Evolutionary conservation across 441 rosid species (phyloP).

Genomic region (Populus hybrid): DNA sequence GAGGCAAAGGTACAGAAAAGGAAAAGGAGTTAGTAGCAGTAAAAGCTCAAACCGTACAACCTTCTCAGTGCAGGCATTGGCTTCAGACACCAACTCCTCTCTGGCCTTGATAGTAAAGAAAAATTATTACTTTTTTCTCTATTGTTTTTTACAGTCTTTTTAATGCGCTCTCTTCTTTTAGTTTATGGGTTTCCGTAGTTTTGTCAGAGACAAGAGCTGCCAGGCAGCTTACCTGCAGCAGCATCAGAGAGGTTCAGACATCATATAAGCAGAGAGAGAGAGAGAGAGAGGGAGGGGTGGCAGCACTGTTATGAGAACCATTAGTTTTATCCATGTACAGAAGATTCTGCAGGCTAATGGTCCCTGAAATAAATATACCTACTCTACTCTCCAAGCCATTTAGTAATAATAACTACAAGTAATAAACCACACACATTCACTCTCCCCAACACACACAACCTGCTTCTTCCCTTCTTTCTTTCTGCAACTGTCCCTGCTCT

Average conservation of each 20-base stretch:
- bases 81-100: slow-evolving; percentile 34
- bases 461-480: slow-evolving; percentile 14
- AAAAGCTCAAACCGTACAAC: slow-evolving; percentile 50
- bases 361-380: no score
- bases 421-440: neutral
- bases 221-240: slow-evolving; percentile 39
- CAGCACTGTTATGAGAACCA: no score
- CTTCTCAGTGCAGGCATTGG: slow-evolving; percentile 32
- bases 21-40: slow-evolving; percentile 51
- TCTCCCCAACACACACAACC: neutral
- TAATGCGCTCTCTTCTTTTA: slow-evolving; percentile 25
- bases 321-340: no score
- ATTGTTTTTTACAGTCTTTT: slow-evolving; percentile 28
- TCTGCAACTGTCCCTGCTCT: slow-evolving; percentile 17
- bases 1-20: slow-evolving; percentile 50
- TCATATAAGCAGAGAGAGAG: slow-evolving; percentile 29
- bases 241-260: slow-evolving; percentile 40
- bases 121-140: slow-evolving; percentile 4
- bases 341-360: no score
- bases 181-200: slow-evolving; percentile 76
- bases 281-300: no score
- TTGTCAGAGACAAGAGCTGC: slow-evolving; percentile 83
- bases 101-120: neutral
- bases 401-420: neutral
- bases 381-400: slow-evolving; percentile 18